Evolutionary conservation across 2,329 filamentous ascomycete species (phyloP), one percentile per base, ranked within the genome.

Genomic region (Pseudogymnoascus sp.): DNA sequence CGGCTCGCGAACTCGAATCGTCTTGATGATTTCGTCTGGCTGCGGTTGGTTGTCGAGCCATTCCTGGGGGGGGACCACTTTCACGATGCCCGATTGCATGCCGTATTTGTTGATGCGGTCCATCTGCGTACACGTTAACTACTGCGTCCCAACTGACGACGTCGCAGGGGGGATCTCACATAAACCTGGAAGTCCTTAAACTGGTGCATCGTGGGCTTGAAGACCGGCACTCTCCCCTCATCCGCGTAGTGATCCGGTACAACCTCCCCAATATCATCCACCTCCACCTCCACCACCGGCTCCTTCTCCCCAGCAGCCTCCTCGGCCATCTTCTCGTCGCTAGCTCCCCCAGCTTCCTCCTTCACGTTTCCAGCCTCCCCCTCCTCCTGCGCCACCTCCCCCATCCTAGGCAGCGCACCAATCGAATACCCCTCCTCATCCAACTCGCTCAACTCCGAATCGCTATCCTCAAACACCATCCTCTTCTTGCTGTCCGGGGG

Each of bases 21-120:
- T 87, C 77, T 97, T 97, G 67, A 99, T 84, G 60, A 91, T 82
- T 70, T 97, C 89, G 72, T 94, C 87, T 66, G 97, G 84, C 38
- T 84, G 80, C 14, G 90, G 90, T 38, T 94, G 86, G 25, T 85
- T 81, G 67, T 92, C 85, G 75, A 84, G 94, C 94, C 94, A 99
- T 84, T 97, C 92, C 71, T 88, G 79, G 0, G 94, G 94, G 28
- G 94, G 92, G 62, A 97, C 88, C 64, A 99, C 89, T 77, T 99
- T 97, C 73, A 97, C 86, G 70, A 99, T 97, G 37, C 94, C 94
- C 21, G 92, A 94, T 76, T 91, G 91, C 94, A 99, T 99, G 70
- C 94, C 94, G 74, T 96, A 96, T 67, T 86, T 85, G 75, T 99
- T 91, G 66, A 99, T 85, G 91, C 92, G 72, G 14, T 87, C 85